Conservation (phyloP, 1,284 basidiomycete species). For the Rhodotorula glutinis region DNA sequence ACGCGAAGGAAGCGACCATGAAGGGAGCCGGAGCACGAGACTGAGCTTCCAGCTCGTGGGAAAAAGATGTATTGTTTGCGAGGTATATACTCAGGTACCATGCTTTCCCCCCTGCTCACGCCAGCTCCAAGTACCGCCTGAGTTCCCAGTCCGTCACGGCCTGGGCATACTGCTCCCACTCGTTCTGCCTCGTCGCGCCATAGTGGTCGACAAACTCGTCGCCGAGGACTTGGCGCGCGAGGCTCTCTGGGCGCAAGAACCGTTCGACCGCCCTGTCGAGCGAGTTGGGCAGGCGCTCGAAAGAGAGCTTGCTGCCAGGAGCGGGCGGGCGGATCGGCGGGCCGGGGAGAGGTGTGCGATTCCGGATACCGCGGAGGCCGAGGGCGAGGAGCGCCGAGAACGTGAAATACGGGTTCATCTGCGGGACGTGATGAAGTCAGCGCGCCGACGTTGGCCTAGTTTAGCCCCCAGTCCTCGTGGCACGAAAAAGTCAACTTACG, state of each 20-base stretch:
- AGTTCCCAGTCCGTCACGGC: slow-evolving; percentile 41
- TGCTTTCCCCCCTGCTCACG: slow-evolving; percentile 6
- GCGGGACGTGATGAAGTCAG: background rate
- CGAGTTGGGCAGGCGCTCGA: slow-evolving; percentile 60
- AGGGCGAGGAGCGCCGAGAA: slow-evolving; percentile 80
- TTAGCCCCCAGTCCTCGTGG: background rate
- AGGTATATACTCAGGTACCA: too few species aligned
- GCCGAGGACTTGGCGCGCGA: slow-evolving; percentile 75
- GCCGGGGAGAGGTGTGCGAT: slow-evolving; percentile 64
- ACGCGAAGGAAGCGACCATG: too few species aligned
- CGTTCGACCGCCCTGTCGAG: slow-evolving; percentile 72
- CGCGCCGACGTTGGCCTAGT: background rate
- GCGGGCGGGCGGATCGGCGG: slow-evolving; percentile 59
- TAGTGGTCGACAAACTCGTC: slow-evolving; percentile 89
- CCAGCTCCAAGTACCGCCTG: slow-evolving; percentile 42
- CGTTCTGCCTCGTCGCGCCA: slow-evolving; percentile 69
- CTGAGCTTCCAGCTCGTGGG: too few species aligned
- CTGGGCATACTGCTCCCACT: slow-evolving; percentile 28
- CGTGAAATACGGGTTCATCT: slow-evolving; percentile 78
- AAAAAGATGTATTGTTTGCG: too few species aligned
- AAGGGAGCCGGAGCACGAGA: too few species aligned
- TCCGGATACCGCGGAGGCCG: slow-evolving; percentile 80
- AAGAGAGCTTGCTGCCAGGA: slow-evolving; percentile 51
- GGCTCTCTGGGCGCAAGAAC: slow-evolving; percentile 74
- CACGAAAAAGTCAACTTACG: slow-evolving; percentile 54